Percentiles rank a stretch among this genome's conserved stretches.
These are phyloP conservation scores for Bisporella sp. DNA, from an alignment of 2,329 filamentous ascomycete species.

Conservation along the genomic window DNA sequence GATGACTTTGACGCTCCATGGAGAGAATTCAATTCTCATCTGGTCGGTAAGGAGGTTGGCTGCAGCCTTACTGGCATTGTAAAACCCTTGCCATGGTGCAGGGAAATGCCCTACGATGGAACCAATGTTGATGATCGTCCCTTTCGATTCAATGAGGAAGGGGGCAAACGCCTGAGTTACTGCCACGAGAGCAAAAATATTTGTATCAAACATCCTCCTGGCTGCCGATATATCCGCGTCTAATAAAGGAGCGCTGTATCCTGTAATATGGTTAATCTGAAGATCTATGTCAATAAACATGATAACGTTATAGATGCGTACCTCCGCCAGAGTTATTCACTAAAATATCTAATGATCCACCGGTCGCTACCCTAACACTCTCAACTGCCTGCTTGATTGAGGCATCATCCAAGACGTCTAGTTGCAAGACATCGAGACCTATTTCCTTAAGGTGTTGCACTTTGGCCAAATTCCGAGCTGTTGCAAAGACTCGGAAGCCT, in stretches of 20 bases:
- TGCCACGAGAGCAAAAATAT: slow-evolving; percentile 22
- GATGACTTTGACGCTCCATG: slow-evolving; percentile 7
- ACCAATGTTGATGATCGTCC: slow-evolving; percentile 19
- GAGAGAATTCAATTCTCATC: slow-evolving; percentile 8
- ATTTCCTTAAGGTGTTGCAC: not conserved
- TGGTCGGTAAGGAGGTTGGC: slow-evolving; percentile 2
- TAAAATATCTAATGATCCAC: slow-evolving; percentile 34
- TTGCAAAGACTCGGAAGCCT: not conserved
- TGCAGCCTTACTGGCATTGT: slow-evolving; percentile 8
- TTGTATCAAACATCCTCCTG: slow-evolving; percentile 23
- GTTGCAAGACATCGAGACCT: not conserved
- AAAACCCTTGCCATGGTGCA: slow-evolving; percentile 15
- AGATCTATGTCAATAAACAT: too few species aligned
- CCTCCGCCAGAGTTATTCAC: slow-evolving; percentile 37
- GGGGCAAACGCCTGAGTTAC: slow-evolving; percentile 22
- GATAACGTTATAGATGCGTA: slow-evolving; percentile 3
- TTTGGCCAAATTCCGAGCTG: not conserved
- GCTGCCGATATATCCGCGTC: slow-evolving; percentile 22
- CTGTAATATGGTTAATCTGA: too few species aligned
- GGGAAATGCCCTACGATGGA: slow-evolving; percentile 19
- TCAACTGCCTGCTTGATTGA: slow-evolving; percentile 24
- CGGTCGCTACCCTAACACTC: slow-evolving; percentile 25
- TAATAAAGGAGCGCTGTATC: slow-evolving; percentile 12
- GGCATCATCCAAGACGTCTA: not conserved
- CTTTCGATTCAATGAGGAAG: slow-evolving; percentile 18